phyloP scores from a whole-genome alignment of 176 grass and related monocot species.

The Zea luxurians region DNA sequence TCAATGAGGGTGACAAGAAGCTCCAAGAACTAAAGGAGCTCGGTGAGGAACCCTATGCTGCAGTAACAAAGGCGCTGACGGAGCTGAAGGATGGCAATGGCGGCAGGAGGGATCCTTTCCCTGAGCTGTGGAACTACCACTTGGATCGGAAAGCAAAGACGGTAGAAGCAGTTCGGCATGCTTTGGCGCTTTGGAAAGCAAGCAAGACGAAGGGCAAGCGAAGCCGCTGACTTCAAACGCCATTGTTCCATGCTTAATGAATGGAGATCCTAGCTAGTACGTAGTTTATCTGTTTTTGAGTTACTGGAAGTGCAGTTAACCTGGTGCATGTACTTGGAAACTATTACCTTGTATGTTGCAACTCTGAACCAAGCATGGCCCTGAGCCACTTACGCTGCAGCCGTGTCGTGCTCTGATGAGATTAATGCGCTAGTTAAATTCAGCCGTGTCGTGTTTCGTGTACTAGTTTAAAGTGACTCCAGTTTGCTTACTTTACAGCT shows the following conservation, averaged over 20 bases:
- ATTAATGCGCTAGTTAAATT: neutral
- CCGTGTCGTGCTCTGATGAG: neutral
- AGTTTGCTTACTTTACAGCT: neutral
- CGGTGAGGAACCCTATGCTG: slow-evolving; percentile 46
- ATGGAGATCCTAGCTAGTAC: neutral
- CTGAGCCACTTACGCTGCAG: neutral
- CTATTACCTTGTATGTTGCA: neutral
- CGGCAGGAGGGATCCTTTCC: slow-evolving; percentile 28
- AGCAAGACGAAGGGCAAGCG: slow-evolving; percentile 13
- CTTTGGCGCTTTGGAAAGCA: slow-evolving; percentile 35
- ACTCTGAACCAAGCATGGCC: neutral
- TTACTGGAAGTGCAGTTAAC: neutral
- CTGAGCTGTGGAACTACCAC: slow-evolving; percentile 61
- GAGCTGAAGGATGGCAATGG: slow-evolving; percentile 48
- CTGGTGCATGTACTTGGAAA: neutral
- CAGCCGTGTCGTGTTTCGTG: too few species aligned
- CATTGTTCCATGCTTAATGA: neutral
- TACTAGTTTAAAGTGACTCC: neutral
- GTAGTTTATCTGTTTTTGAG: neutral
- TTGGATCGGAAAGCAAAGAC: slow-evolving; percentile 43
- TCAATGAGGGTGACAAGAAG: slow-evolving; percentile 59
- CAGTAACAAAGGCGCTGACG: slow-evolving; percentile 47
- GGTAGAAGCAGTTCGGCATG: slow-evolving; percentile 43
- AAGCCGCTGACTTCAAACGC: slow-evolving; percentile 29
- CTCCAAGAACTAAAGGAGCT: slow-evolving; percentile 50